phyloP scores from a whole-genome alignment of 2,329 filamentous ascomycete genomes.

The Alternaria sp. region DNA sequence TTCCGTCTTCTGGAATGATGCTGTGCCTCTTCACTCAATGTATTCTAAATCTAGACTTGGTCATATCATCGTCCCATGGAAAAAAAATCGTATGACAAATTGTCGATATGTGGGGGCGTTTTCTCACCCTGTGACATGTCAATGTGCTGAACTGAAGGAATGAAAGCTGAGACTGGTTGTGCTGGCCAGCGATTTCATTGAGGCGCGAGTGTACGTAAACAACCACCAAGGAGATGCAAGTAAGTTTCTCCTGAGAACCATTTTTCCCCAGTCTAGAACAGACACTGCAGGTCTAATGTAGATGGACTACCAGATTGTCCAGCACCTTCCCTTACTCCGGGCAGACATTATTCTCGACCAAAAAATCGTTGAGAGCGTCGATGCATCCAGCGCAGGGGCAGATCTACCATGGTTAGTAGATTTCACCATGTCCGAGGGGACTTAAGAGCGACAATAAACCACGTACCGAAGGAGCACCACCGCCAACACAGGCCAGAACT shows the following conservation, averaged over 20 bases:
- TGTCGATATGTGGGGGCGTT: neutral
- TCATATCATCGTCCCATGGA: neutral
- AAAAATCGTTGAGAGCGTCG: constrained; percentile 14
- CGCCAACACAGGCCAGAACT: constrained; percentile 10
- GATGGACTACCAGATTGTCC: neutral
- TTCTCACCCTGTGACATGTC: neutral
- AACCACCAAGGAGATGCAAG: constrained; percentile 9
- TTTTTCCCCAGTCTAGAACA: neutral
- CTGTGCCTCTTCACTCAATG: neutral
- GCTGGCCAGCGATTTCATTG: constrained; percentile 16
- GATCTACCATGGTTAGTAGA: constrained; percentile 8
- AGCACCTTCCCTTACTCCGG: neutral
- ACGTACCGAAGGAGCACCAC: constrained; percentile 18
- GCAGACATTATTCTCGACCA: constrained; percentile 19
- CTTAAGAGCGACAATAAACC: neutral
- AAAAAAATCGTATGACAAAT: no score
- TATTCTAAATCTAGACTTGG: neutral
- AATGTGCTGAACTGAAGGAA: neutral
- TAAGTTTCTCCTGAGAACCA: neutral
- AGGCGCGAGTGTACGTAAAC: constrained; percentile 3
- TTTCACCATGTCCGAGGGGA: neutral
- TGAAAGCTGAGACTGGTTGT: neutral
- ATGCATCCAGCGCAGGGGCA: constrained; percentile 20
- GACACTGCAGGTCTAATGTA: constrained; percentile 2
- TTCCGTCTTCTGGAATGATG: neutral